These are phyloP conservation scores for Blastobotrys aristatus DNA, from an alignment of 1,139 yeast genomes.

Conservation along the genomic window DNA sequence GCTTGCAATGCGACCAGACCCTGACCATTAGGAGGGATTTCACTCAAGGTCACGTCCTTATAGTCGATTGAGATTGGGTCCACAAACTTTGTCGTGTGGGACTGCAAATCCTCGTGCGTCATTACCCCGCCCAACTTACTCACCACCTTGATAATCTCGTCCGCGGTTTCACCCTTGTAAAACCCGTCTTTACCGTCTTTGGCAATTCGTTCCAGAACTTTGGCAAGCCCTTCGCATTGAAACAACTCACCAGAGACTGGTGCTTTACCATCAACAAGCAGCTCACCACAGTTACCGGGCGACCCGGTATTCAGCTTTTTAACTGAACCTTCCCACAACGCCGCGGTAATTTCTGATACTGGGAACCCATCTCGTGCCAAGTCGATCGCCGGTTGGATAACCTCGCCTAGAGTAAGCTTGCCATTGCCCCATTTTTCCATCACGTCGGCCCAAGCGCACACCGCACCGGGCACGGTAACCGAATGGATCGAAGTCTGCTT, in stretches of 20 bases:
- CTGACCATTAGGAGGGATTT: constrained; percentile 79
- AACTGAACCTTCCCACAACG: constrained; percentile 43
- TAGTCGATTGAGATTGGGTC: constrained; percentile 51
- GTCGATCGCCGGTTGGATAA: constrained; percentile 65
- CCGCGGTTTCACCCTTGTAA: constrained; percentile 64
- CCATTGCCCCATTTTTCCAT: constrained; percentile 69
- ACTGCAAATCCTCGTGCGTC: constrained; percentile 48
- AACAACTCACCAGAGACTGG: constrained; percentile 62
- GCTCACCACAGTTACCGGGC: constrained; percentile 30
- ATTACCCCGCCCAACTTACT: constrained; percentile 52
- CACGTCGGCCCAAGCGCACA: constrained; percentile 74
- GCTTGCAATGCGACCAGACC: constrained; percentile 70
- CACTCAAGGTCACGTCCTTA: constrained; percentile 50
- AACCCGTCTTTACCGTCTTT: constrained; percentile 58
- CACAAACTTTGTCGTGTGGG: constrained; percentile 55
- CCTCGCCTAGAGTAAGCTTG: constrained; percentile 52
- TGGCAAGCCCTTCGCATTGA: constrained; percentile 50
- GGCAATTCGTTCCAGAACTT: constrained; percentile 50
- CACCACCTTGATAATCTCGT: constrained; percentile 55
- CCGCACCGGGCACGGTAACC: constrained; percentile 72
- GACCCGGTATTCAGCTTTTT: constrained; percentile 6
- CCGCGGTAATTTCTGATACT: constrained; percentile 54
- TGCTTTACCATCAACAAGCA: constrained; percentile 41
- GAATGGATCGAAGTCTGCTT: constrained; percentile 51
- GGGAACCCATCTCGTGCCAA: constrained; percentile 66